Evolutionary conservation across 345 rosid species (phyloP), one percentile per base, ranked within the genome.

Genomic region (Hypericum perforatum): DNA sequence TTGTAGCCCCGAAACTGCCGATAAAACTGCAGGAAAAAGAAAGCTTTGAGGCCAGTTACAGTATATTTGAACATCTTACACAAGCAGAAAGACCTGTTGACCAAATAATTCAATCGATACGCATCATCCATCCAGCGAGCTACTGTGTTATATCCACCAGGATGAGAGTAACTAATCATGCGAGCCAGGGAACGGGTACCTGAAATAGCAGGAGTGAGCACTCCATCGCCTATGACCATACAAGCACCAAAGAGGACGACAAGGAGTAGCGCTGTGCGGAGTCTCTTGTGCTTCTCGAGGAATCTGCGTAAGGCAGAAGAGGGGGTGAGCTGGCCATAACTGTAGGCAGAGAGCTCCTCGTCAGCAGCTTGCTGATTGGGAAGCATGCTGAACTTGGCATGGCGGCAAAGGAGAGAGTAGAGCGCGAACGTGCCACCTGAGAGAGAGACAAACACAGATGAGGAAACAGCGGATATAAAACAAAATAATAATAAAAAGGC

Each of bases 361-460:
- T 89, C 95, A 66, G 95, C 97, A 42, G 94, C 88, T 77, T 89
- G 97, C 69, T 86, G 95, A 77, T 89, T 89, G 37, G 88, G 90
- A 70, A 89, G 97, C 57, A 89, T 73, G 71, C 82, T 86, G 58
- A 89, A 77, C 70, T 80, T 89, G 0, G 80, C 90, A 72, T 86
- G 94, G 71, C 97, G 75, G 66, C 95, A 89, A 51, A 86, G 90
- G 68, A 86, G 70, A 0, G 94, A 84, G 68, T 89, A 89, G 53
- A 89, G 89, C 73, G 95, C 95, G 75, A 89, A 86, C 16, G 78
- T 71, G 67, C 97, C 97, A 22, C 95, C 94, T 89, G 82, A 63
- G 42, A 66, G 32, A 22, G 32, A 22, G 58, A 54, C 50, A 40
- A 60, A 66, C 56, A 45, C 16, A 41, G 43, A 67, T 61, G 56